Evolutionary conservation across 2,329 filamentous ascomycete species (phyloP).

Genomic region (Daldinia eschscholtzii): DNA sequence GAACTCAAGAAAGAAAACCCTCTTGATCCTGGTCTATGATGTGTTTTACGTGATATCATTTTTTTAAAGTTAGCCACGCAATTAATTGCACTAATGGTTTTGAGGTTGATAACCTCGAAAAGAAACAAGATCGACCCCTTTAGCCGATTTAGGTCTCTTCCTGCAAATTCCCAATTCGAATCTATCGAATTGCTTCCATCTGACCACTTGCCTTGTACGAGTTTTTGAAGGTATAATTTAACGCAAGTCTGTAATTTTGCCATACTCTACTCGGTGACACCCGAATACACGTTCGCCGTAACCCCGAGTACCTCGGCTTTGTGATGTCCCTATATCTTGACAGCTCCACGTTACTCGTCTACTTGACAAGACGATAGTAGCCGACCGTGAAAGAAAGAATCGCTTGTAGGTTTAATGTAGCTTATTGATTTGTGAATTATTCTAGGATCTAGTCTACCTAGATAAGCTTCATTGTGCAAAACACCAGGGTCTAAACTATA

Average conservation of each 20-base stretch:
- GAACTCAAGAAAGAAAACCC: conserved; percentile 48
- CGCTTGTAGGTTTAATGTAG: too few species aligned
- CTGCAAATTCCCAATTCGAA: not conserved
- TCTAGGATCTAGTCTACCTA: too few species aligned
- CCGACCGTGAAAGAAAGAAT: too few species aligned
- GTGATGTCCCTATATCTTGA: too few species aligned
- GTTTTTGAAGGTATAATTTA: not conserved
- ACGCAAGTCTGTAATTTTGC: not conserved
- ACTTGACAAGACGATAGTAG: too few species aligned
- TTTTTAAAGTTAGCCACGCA: not conserved
- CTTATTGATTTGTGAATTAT: too few species aligned
- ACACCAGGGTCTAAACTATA: too few species aligned
- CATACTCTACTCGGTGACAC: too few species aligned
- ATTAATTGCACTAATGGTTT: not conserved
- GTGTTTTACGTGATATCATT: conserved; percentile 4
- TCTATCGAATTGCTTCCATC: not conserved
- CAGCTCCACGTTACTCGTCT: too few species aligned
- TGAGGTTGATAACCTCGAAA: not conserved
- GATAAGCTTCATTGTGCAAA: too few species aligned
- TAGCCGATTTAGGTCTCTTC: not conserved
- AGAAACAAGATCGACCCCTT: not conserved
- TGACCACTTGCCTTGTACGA: not conserved
- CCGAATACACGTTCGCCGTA: not conserved
- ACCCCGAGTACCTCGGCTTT: not conserved
- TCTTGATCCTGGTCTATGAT: conserved; percentile 11